Conservation (phyloP, 2,329 filamentous ascomycete species). For the Aspergillus aculeatinus region DNA sequence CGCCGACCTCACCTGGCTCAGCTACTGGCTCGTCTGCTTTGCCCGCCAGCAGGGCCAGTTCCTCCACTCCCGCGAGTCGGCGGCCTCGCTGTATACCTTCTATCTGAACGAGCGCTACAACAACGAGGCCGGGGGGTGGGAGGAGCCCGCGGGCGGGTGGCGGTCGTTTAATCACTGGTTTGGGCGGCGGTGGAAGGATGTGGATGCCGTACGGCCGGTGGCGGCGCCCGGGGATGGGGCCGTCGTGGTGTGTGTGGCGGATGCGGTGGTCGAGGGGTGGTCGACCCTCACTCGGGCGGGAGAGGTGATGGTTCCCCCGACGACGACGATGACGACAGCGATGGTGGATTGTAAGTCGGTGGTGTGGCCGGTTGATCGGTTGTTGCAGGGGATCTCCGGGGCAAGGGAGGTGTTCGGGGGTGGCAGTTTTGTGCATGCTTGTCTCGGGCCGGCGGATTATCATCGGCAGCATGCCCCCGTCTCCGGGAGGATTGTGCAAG, state of each 20-base stretch:
- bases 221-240: not conserved
- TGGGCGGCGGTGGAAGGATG: not conserved
- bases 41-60: constrained; percentile 8
- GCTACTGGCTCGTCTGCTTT: constrained; percentile 14
- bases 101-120: constrained; percentile 7
- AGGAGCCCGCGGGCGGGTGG: constrained; percentile 9
- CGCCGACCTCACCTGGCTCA: constrained; percentile 12
- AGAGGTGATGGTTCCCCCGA: too few species aligned
- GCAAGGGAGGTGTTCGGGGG: too few species aligned
- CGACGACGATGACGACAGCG: too few species aligned
- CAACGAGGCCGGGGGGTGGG: not conserved
- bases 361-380: too few species aligned
- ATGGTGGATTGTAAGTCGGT: too few species aligned
- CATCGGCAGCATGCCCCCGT: too few species aligned
- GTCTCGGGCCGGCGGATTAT: too few species aligned
- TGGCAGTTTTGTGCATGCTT: too few species aligned
- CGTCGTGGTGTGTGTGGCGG: not conserved
- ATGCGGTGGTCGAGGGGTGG: too few species aligned
- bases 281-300: too few species aligned
- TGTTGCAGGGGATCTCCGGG: too few species aligned
- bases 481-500: too few species aligned
- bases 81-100: constrained; percentile 8
- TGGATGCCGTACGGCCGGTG: constrained; percentile 4
- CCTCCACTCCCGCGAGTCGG: constrained; percentile 12
- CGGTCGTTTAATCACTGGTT: constrained; percentile 17